Evolutionary conservation across 1,284 basidiomycete genomes (phyloP).

Genomic region (Grifola frondosa): DNA sequence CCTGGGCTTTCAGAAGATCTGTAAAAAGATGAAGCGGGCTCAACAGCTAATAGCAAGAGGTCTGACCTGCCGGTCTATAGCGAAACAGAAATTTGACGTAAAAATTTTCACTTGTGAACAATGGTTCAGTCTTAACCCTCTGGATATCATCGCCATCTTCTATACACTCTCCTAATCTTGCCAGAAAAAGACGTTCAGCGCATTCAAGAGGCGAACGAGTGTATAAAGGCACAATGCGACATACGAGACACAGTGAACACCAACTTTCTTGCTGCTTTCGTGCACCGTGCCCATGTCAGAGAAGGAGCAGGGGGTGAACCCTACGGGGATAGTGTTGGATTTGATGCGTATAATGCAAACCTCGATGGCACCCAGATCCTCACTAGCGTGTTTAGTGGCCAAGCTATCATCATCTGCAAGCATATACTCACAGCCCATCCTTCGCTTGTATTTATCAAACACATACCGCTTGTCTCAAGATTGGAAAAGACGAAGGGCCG

Average conservation of each 20-base stretch:
- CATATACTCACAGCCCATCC: too few relatives aligned
- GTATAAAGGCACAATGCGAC: conserved; percentile 1
- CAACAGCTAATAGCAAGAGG: too few relatives aligned
- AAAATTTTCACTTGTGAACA: conserved; percentile 4
- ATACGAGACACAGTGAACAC: conserved; percentile 19
- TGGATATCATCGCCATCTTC: not conserved
- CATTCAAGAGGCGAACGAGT: not conserved
- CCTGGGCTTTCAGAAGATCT: conserved; percentile 15
- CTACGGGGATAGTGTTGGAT: not conserved
- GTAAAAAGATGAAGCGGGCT: too few relatives aligned
- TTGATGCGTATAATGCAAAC: conserved; percentile 5
- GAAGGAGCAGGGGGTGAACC: conserved; percentile 1
- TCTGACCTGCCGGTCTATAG: conserved; percentile 13
- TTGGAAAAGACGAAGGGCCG: too few relatives aligned
- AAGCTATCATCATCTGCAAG: conserved; percentile 14
- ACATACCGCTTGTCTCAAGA: too few relatives aligned
- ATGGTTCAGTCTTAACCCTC: conserved; percentile 2
- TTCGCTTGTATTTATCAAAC: too few relatives aligned
- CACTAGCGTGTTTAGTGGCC: too few relatives aligned
- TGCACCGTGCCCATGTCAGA: conserved; percentile 14
- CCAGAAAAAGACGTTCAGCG: too few relatives aligned
- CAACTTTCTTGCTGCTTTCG: conserved; percentile 26
- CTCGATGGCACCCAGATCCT: conserved; percentile 11
- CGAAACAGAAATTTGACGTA: conserved; percentile 9
- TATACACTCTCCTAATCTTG: not conserved